Conservation (phyloP, 768 basidiomycete species). For the Calocera cornea region DNA sequence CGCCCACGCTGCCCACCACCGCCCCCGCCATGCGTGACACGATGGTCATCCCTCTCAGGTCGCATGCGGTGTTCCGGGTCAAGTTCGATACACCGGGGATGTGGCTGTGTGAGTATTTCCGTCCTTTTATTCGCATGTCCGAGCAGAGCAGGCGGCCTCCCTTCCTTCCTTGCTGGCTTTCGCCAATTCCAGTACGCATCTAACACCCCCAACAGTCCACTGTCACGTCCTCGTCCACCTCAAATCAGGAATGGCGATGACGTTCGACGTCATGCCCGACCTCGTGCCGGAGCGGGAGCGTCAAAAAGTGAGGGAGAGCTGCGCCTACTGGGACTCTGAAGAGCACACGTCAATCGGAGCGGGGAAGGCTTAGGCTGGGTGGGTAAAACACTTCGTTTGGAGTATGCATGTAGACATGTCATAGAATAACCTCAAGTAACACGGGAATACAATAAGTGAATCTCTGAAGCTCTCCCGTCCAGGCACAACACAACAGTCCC, state of each 20-base stretch:
- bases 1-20: background rate
- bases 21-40: constrained; percentile 3
- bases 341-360: too few species aligned
- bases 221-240: constrained; percentile 5
- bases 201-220: background rate
- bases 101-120: constrained; percentile 2
- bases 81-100: constrained; percentile 5
- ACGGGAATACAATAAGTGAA: too few species aligned
- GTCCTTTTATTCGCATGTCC: background rate
- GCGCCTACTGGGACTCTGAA: background rate
- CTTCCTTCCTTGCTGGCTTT: too few species aligned
- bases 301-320: background rate
- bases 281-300: background rate
- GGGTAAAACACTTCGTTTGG: too few species aligned
- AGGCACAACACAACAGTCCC: too few species aligned
- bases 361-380: too few species aligned
- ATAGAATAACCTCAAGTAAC: too few species aligned
- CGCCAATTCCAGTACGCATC: too few species aligned
- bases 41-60: background rate
- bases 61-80: background rate
- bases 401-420: too few species aligned
- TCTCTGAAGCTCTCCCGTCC: too few species aligned
- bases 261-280: constrained; percentile 5
- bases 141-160: too few species aligned
- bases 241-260: background rate